Evolutionary conservation across 257 asterid species (phyloP), one percentile per base, ranked within the genome.

Genomic region (Agastache rugosa): DNA sequence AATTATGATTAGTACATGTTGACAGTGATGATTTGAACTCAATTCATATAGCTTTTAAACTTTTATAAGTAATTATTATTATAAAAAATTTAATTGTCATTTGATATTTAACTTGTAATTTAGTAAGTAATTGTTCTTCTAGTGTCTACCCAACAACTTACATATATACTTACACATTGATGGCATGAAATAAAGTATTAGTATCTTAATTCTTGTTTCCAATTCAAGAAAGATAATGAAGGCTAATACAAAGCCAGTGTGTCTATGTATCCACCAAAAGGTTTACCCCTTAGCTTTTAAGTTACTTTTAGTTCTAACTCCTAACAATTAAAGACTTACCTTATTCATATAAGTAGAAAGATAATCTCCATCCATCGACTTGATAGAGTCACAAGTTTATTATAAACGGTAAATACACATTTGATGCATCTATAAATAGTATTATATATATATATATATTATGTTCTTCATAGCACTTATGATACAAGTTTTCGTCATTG

Each of bases 281-380:
- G 48, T 71, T 58, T 74, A 65, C 82, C 82, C 87, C 96, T 85
- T 85, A 61, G 83, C 93, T 88, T 90, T 83, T 68, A 90, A 90
- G 96, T 88, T 87, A 90, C 96, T 85, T 83, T 84, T 82, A 63
- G 70, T 72, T 80, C 78, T 39, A 65, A 53, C 72, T 82, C 85
- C 86, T 72, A 80, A 78, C 84, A 68, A 54, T 27, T 50, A 8
- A 51, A 80, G 67, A 75, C 83, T 80, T 75, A 66, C 81, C 72
- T 61, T 73, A 69, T 75, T 75, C 80, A 81, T 77, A 60, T 50
- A 58, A 55, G 71, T 56, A 69, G 64, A 77, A 17, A 69, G 22
- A 54, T 69, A 29, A 37, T 17, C 31, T 17, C n/a, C 42, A 29
- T 17, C n/a, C 42, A 29, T 68, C 72, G 23, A 45, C 59, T 45